phyloP scores from a whole-genome alignment of 2,329 filamentous ascomycete genomes.

The Fusarium sp. region DNA sequence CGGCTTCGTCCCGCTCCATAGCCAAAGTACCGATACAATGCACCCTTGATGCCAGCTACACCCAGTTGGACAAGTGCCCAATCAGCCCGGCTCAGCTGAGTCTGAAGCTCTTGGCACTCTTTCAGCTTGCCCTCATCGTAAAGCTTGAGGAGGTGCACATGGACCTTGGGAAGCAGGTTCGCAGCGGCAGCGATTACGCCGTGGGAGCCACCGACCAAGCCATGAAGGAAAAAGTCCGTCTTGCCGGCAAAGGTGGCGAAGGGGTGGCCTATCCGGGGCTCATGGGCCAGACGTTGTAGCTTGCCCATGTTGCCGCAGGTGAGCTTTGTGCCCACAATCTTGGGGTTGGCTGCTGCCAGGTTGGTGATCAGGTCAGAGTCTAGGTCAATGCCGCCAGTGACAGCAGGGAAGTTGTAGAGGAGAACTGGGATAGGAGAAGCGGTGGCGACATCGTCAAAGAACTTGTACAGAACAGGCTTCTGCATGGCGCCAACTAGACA shows the following conservation, averaged over 20 bases:
- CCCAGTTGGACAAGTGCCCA: conserved; percentile 80
- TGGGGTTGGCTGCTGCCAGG: conserved; percentile 52
- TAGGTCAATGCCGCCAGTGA: conserved; percentile 72
- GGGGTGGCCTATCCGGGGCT: neutral
- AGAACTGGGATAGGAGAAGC: conserved; percentile 72
- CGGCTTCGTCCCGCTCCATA: conserved; percentile 64
- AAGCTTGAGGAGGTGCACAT: conserved; percentile 73
- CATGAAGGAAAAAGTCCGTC: conserved; percentile 81
- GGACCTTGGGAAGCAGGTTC: conserved; percentile 78
- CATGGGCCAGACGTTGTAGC: conserved; percentile 61
- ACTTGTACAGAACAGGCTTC: conserved; percentile 73
- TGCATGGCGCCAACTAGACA: conserved; percentile 34
- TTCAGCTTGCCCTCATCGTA: conserved; percentile 70
- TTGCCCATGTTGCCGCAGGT: conserved; percentile 77
- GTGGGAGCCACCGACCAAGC: conserved; percentile 77
- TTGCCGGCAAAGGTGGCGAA: conserved; percentile 82
- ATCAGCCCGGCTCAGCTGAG: conserved; percentile 76
- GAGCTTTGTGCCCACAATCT: conserved; percentile 75
- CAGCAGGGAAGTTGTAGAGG: conserved; percentile 77
- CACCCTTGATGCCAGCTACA: conserved; percentile 78
- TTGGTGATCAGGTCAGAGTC: conserved; percentile 62
- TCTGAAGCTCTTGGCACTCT: conserved; percentile 75
- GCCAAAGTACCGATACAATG: conserved; percentile 72
- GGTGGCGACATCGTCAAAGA: conserved; percentile 70
- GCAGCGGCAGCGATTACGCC: conserved; percentile 80